Evolutionary conservation across 2,329 filamentous ascomycete species (phyloP), one percentile per base, ranked within the genome.

Genomic region (Hyphodiscus sp.): DNA sequence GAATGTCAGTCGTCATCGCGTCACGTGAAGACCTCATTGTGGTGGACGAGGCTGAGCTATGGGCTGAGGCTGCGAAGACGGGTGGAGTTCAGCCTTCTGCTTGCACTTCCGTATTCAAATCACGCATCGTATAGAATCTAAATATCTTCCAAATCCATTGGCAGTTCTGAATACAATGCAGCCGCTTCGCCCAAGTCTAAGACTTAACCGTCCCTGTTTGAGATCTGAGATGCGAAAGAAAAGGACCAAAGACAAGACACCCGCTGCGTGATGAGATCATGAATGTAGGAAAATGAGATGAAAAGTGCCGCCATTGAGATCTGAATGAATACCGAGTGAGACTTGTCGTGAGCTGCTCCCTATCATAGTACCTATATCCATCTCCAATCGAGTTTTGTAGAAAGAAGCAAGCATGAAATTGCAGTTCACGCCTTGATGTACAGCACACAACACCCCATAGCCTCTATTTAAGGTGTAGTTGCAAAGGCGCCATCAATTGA

Each of bases 191-290:
- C 53, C 57, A 57, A 60, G 56, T 65, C 62, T 64, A 63, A 54
- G 53, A 61, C 45, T 29, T 46, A 9, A 7, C 51, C 59, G 54
- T 55, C 54, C 53, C 57, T 51, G 48, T 57, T 55, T 55, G 49
- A 60, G 52, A 62, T 60, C 60, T 64, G 55, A 59, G 55, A 64
- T 65, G 61, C 62, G 61, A 63, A 65, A 60, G 57, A 61, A 63
- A 63, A 60, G 41, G 52, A 54, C 52, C 53, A 57, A 42, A 51
- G 53, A 53, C 49, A 52, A 47, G 52, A 57, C 53, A 61, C 53
- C 57, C 63, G 65, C 64, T 66, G 63, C 57, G 58, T 63, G 56
- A 62, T 63, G 61, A 64, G 58, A 65, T 63, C 63, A 49, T 63
- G 54, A 26, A 63, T 54, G 62, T 52, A 56, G 54, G 56, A 61